These are phyloP conservation scores for Phaffia rhodozyma DNA, from an alignment of 1,284 basidiomycete genomes.

Conservation along the genomic window DNA sequence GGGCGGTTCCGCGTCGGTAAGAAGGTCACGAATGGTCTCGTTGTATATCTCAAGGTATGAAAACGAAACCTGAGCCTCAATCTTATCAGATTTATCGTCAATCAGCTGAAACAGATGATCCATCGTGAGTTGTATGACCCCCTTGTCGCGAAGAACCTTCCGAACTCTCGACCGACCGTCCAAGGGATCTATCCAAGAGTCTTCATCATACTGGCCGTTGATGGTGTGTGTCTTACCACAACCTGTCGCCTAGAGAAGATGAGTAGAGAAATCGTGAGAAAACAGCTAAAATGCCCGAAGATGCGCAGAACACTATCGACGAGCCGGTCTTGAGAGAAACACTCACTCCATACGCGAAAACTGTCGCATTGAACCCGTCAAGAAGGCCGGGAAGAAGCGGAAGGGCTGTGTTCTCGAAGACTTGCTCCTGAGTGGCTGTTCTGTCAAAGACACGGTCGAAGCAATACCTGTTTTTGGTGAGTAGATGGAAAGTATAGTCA, in stretches of 20 bases:
- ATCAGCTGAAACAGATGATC: conserved; percentile 84
- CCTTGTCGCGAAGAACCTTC: conserved; percentile 36
- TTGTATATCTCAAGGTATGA: conserved; percentile 97
- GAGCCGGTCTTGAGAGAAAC: neutral
- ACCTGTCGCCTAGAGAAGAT: conserved; percentile 66
- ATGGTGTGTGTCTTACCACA: conserved; percentile 98
- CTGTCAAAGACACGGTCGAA: conserved; percentile 84
- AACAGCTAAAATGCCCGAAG: neutral
- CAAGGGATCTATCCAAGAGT: conserved; percentile 35
- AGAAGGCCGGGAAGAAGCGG: conserved; percentile 70
- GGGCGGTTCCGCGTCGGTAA: conserved; percentile 51
- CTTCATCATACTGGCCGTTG: conserved; percentile 48
- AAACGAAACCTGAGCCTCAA: conserved; percentile 71
- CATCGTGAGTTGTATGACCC: conserved; percentile 94
- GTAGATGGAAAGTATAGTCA: neutral
- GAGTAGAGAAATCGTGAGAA: conserved; percentile 20
- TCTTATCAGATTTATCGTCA: conserved; percentile 65
- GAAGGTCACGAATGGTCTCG: conserved; percentile 91
- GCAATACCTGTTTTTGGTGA: conserved; percentile 53
- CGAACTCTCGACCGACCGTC: conserved; percentile 40
- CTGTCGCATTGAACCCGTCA: conserved; percentile 91
- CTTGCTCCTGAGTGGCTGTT: conserved; percentile 64
- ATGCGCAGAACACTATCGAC: neutral
- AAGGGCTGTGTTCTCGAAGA: conserved; percentile 72
- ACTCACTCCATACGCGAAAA: conserved; percentile 92